A percentile compares a stretch with the other conserved stretches of the same genome.
These are phyloP conservation scores for Dentipellis sp. DNA, from an alignment of 768 basidiomycete genomes.

Conservation along the genomic window DNA sequence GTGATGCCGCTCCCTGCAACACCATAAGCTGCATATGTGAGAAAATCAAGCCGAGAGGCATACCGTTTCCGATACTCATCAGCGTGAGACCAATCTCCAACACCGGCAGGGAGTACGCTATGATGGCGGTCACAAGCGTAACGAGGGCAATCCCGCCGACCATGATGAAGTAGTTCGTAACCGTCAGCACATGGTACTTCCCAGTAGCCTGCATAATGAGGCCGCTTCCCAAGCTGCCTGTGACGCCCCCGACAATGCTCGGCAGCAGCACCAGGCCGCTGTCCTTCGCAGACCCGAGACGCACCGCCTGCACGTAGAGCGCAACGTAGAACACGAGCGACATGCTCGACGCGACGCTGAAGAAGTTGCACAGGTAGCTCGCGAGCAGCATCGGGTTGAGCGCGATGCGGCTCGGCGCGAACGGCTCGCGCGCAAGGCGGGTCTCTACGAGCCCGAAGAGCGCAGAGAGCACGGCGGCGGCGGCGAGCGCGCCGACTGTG, in stretches of 20 bases:
- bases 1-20: constrained; percentile 41
- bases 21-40: neutral
- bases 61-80: constrained; percentile 31
- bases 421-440: constrained; percentile 45
- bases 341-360: constrained; percentile 36
- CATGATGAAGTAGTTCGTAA: constrained; percentile 30
- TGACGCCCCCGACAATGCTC: constrained; percentile 33
- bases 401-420: constrained; percentile 48
- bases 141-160: constrained; percentile 30
- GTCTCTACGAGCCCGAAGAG: constrained; percentile 40
- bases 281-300: constrained; percentile 34
- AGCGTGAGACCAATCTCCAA: constrained; percentile 25
- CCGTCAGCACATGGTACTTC: constrained; percentile 43
- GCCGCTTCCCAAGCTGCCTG: constrained; percentile 43
- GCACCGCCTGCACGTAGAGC: constrained; percentile 51
- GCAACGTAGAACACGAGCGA: constrained; percentile 43
- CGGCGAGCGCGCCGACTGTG: constrained; percentile 15
- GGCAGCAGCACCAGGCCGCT: constrained; percentile 47
- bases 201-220: constrained; percentile 50
- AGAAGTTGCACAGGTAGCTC: constrained; percentile 51
- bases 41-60: neutral
- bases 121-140: constrained; percentile 30
- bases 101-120: constrained; percentile 26
- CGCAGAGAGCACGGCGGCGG: constrained; percentile 9
- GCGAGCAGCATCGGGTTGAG: constrained; percentile 39